Base-by-base conservation (phyloP, 768 basidiomycete species). In the Termitomyces sp. region DNA sequence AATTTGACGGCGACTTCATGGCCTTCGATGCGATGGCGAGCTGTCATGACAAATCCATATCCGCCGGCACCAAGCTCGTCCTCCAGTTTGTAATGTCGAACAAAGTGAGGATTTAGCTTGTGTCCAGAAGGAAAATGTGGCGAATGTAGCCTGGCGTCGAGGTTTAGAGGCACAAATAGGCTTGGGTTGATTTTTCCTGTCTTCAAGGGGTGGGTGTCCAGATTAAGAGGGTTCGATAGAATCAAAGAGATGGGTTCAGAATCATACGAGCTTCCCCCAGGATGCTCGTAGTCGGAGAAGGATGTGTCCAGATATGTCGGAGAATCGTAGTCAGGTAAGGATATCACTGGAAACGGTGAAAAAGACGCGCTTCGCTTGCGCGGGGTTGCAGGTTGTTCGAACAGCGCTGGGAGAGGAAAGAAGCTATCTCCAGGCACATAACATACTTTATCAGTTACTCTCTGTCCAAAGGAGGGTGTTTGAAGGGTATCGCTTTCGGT, bases 21-120 rank as follows among this genome's bases (percentile, higher is more conserved):
- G 0, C 79, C 78, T 49, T 82, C 78, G 33, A 63, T 65, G 14
- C 82, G 84, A 68, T 91, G 84, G 38, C 78, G 74, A 10, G 93
- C 94, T 3, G 89, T 89, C 82, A 96, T 91, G 30, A 98, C 95
- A 70, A 98, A 97, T 2, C 95, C 95, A 69, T 95, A 98, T 18
- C 95, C 95, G 47, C 95, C 95, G 10, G 87, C 86, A 44, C 95
- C 95, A 28, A 98, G 79, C 69, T 92, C 88, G 63, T 89, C 90
- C 40, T 81, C 82, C 26, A 91, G 82, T 40, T 76, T 69, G 66
- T 91, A 93, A 50, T 67, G 68, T 44, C 72, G 75, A 50, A 82
- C 82, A 65, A 93, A 93, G 47, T 77, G 74, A 6, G 78, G 67
- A 65, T 86, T 77, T 50, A 93, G 80, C 38, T 68, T 67, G 70